These are phyloP conservation scores for Candida endomychidarum DNA, from an alignment of 805 yeast genomes.

Conservation along the genomic window DNA sequence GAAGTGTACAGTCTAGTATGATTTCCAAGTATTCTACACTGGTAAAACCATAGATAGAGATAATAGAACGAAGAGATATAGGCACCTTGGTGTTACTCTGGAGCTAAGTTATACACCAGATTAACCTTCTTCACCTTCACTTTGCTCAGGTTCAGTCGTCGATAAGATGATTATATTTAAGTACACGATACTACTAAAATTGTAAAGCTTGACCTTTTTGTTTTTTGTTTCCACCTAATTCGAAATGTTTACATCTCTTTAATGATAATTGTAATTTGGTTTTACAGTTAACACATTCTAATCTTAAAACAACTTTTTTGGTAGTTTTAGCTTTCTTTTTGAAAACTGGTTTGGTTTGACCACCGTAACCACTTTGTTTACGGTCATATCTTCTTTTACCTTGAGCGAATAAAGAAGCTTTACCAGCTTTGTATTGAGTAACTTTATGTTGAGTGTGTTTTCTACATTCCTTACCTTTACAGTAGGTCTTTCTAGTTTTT, in stretches of 20 bases:
- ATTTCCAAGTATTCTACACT: no score
- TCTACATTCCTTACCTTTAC: conserved; percentile 99
- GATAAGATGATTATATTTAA: conserved; percentile 4
- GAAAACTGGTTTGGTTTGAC: conserved; percentile 99
- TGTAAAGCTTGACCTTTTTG: conserved; percentile 99
- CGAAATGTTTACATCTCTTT: conserved; percentile 99
- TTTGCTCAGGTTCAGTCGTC: no score
- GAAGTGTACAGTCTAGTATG: no score
- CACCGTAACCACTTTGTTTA: conserved; percentile 99
- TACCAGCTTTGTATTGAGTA: conserved; percentile 99
- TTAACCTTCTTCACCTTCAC: background rate
- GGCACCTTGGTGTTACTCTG: no score
- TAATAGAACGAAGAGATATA: no score
- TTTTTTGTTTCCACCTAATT: conserved; percentile 99
- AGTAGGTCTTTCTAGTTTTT: conserved; percentile 99
- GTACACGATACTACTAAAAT: conserved; percentile 58
- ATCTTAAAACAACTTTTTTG: conserved; percentile 99
- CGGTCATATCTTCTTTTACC: conserved; percentile 99
- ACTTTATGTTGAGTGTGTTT: conserved; percentile 99
- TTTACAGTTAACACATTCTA: conserved; percentile 98
- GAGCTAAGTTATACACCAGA: no score
- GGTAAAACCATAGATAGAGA: no score
- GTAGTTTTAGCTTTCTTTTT: conserved; percentile 99
- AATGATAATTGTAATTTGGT: conserved; percentile 96
- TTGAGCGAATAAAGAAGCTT: conserved; percentile 98